Evolutionary conservation across 2,329 filamentous ascomycete genomes (phyloP), one percentile per base, ranked within the genome.

Genomic region (Emergomyces orientalis): DNA sequence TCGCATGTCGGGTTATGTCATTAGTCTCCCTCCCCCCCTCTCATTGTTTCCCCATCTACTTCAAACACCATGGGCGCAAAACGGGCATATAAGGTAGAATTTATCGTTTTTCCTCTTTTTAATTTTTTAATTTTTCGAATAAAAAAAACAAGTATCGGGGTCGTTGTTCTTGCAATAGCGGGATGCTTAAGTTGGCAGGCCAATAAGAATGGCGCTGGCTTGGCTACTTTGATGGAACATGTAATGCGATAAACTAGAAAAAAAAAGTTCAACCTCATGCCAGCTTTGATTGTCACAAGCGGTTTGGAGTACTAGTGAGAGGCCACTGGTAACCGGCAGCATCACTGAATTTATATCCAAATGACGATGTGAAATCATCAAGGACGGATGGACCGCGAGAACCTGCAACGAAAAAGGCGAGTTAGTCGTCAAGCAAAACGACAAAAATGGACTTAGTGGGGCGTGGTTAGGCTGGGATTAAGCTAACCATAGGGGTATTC

Each of bases 301-400:
- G 91, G 83, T 90, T 92, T 63, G 86, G 85, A 63, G 83, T 80
- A 67, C 86, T 86, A 64, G 88, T 90, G 63, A 90, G 89, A 43
- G 91, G 90, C 92, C 92, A 97, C 79, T 96, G 91, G 80, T 96
- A 96, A 63, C 92, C 92, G 69, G 92, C 90, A 65, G 92, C 91
- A 72, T 99, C 94, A 74, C 90, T 95, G 82, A 99, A 99, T 79
- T 96, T 97, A 84, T 99, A 99, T 67, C 94, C 94, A 75, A 96
- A 99, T 6, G 92, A 96, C 49, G 92, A 89, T 39, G 93, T 97
- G 80, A 99, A 99, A 80, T 99, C 94, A 71, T 99, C 94, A 63
- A 99, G 84, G 45, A 99, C 93, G 62, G 92, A 90, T 34, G 95
- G 95, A 65, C 95, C 94, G 71, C 95, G 93, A 64, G 94, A 99